Evolutionary conservation across 768 basidiomycete genomes (phyloP).

Genomic region (Amanita jacksonii): DNA sequence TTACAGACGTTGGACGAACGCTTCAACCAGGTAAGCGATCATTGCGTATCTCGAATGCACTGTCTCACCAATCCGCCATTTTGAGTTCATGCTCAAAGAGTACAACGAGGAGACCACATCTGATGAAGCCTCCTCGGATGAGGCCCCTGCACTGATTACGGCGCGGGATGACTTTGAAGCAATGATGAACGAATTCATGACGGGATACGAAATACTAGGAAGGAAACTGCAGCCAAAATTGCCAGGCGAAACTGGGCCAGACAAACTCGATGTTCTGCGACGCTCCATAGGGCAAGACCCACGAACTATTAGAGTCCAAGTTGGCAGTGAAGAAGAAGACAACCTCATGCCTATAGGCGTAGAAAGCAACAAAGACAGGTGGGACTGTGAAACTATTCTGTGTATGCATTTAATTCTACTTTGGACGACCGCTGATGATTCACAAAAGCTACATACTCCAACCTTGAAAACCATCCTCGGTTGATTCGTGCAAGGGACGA

Average conservation of each 20-base stretch:
- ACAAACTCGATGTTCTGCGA: conserved; percentile 76
- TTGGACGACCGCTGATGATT: not conserved
- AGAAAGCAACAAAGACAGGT: conserved; percentile 62
- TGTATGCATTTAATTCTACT: conserved; percentile 42
- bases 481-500: conserved; percentile 63
- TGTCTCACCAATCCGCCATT: not conserved
- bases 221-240: conserved; percentile 77
- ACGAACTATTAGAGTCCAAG: conserved; percentile 33
- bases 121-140: too few species aligned
- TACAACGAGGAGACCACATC: conserved; percentile 67
- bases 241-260: conserved; percentile 58
- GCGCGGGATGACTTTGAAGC: conserved; percentile 82
- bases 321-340: conserved; percentile 36
- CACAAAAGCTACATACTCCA: conserved; percentile 81
- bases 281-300: conserved; percentile 66
- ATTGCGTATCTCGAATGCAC: not conserved
- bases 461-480: conserved; percentile 93
- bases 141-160: conserved; percentile 66
- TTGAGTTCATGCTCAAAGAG: conserved; percentile 68
- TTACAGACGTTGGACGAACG: conserved; percentile 84
- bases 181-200: conserved; percentile 91
- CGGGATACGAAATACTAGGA: conserved; percentile 84
- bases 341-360: conserved; percentile 34
- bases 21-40: conserved; percentile 70
- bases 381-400: conserved; percentile 96